Conservation (phyloP, 768 basidiomycete genomes). For the Boletales sp. region DNA sequence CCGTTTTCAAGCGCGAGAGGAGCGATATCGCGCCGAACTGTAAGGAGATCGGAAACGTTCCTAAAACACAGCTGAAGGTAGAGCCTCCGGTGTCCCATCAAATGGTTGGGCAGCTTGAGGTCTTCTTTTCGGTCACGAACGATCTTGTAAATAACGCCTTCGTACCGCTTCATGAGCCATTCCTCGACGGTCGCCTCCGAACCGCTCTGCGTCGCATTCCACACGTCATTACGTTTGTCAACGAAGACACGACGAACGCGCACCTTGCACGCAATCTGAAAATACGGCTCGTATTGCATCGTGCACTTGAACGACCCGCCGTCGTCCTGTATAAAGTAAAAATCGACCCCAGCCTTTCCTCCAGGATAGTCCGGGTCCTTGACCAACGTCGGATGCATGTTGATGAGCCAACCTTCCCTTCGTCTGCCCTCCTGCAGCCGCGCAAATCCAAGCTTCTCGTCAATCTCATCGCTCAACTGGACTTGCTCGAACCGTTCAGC, state of each 20-base stretch:
- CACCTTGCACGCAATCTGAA: conserved; percentile 90
- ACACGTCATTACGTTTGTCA: conserved; percentile 1
- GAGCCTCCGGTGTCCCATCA: conserved; percentile 89
- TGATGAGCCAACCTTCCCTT: conserved; percentile 92
- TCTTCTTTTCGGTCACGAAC: conserved; percentile 88
- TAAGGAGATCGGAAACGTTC: conserved; percentile 88
- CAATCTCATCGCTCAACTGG: conserved; percentile 75
- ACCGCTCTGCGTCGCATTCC: conserved; percentile 50
- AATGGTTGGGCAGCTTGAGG: conserved; percentile 91
- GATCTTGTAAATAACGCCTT: conserved; percentile 79
- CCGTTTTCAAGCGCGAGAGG: conserved; percentile 89
- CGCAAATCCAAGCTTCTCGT: conserved; percentile 88
- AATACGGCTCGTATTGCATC: conserved; percentile 90
- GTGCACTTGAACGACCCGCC: conserved; percentile 96
- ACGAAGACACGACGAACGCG: conserved; percentile 11
- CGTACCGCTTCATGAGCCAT: conserved; percentile 91
- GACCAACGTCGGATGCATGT: conserved; percentile 96
- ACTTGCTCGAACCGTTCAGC: conserved; percentile 86
- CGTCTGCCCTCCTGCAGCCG: conserved; percentile 73
- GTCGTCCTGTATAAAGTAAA: conserved; percentile 96
- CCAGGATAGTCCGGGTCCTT: conserved; percentile 82
- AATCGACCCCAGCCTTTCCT: conserved; percentile 90
- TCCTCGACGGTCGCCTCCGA: conserved; percentile 91
- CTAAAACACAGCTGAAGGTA: conserved; percentile 88
- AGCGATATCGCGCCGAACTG: conserved; percentile 82